Evolutionary conservation across 495 filamentous ascomycete genomes (phyloP).

Genomic region (Filosporella fistucella): DNA sequence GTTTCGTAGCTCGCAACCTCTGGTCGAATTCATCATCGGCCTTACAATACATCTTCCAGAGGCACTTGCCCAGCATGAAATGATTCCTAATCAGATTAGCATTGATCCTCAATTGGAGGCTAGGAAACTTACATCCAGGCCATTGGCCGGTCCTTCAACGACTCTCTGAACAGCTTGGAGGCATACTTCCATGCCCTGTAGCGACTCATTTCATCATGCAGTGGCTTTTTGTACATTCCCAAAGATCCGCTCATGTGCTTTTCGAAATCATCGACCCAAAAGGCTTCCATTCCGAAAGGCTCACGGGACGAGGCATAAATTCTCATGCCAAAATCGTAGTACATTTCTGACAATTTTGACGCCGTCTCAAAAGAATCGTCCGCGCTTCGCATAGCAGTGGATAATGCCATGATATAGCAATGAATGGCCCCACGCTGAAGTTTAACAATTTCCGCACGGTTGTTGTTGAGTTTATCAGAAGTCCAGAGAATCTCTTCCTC

Average conservation of each 20-base stretch:
- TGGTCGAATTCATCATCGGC: conserved; percentile 46
- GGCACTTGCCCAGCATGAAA: conserved; percentile 89
- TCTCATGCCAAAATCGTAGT: conserved; percentile 83
- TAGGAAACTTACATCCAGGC: conserved; percentile 71
- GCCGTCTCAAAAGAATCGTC: conserved; percentile 58
- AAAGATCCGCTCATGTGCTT: conserved; percentile 68
- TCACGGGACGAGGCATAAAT: conserved; percentile 88
- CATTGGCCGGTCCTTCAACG: conserved; percentile 68
- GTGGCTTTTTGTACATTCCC: conserved; percentile 68
- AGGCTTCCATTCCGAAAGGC: conserved; percentile 86
- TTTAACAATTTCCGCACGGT: conserved; percentile 64
- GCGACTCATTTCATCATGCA: conserved; percentile 67
- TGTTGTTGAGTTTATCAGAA: conserved; percentile 93
- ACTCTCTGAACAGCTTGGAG: conserved; percentile 69
- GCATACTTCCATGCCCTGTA: conserved; percentile 88
- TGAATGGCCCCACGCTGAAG: conserved; percentile 83
- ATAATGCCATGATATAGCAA: conserved; percentile 87
- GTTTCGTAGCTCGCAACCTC: conserved; percentile 35
- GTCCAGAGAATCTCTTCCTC: conserved; percentile 92
- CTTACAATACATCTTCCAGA: conserved; percentile 87
- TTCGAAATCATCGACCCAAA: conserved; percentile 67
- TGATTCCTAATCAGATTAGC: conserved; percentile 52
- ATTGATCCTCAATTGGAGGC: background rate
- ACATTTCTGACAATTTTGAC: conserved; percentile 74
- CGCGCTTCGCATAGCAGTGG: conserved; percentile 59